Evolutionary conservation across 768 basidiomycete species (phyloP), one percentile per base, ranked within the genome.

Genomic region (Tricholoma flavovirens): DNA sequence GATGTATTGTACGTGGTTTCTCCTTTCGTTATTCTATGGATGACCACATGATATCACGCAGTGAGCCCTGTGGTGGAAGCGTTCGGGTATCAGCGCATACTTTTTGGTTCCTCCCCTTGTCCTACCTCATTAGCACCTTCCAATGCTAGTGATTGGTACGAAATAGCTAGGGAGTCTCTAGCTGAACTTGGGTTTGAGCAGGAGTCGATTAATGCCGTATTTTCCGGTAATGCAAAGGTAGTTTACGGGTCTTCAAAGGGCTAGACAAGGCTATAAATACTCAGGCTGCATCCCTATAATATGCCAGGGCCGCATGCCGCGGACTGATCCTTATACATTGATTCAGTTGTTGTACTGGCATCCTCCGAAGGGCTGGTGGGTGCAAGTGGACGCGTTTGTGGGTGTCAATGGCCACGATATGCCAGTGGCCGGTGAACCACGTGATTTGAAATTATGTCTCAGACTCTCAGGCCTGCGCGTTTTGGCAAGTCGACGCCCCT

Each of bases 41-140:
- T 42, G 57, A 55, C 24, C 11, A 29, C 17, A 50, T 29, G 21
- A 54, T 57, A n/a, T 62, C 26, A 60, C 49, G 33, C 57, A 93
- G 90, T 93, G 60, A 87, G 84, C 7, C 91, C 88, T 14, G 86
- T 87, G 35, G 71, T 92, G 59, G 91, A 93, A 67, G 91, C 91
- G 2, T 93, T 93, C 66, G 91, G 91, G 6, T 89, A 82, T 63
- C 77, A 88, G 63, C 82, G 91, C 52, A 90, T 93, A 62, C 77
- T 93, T 17, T 93, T 87, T 69, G 91, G 90, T 7, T 87, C 90
- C 8, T 85, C 89, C 1, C 82, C 87, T 30, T 82, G 86, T 10
- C 69, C 75, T n/a, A 70, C 73, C 4, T 74, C 76, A 2, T 74
- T 73, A 22, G 73, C 75, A 24, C 63, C 73, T 22, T 81, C 82